phyloP scores from a whole-genome alignment of 495 filamentous ascomycete genomes.

The Venustampulla echinocandica region DNA sequence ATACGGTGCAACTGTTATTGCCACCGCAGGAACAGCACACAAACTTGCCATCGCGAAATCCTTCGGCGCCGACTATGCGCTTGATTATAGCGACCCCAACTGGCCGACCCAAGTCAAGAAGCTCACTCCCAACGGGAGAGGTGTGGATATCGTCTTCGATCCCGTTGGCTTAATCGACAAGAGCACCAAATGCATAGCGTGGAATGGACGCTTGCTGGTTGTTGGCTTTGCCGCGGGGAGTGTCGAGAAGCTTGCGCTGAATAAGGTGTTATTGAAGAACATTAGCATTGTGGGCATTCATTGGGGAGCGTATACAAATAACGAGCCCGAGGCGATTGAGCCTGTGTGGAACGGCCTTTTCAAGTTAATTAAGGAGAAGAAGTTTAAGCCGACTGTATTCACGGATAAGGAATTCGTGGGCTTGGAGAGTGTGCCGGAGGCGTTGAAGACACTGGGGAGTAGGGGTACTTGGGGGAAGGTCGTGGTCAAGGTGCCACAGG shows the following conservation, averaged over 20 bases:
- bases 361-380: conserved; percentile 64
- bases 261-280: conserved; percentile 89
- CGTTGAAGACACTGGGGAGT: conserved; percentile 65
- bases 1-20: conserved; percentile 79
- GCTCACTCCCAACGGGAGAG: conserved; percentile 59
- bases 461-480: conserved; percentile 95
- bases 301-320: conserved; percentile 76
- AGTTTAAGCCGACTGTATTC: conserved; percentile 75
- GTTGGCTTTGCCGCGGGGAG: conserved; percentile 84
- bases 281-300: conserved; percentile 83
- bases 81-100: conserved; percentile 61
- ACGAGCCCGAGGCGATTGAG: conserved; percentile 61
- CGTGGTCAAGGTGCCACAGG: conserved; percentile 77
- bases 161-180: conserved; percentile 79
- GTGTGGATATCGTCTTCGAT: conserved; percentile 86
- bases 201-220: conserved; percentile 81
- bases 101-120: conserved; percentile 77
- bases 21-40: conserved; percentile 67
- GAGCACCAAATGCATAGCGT: conserved; percentile 78
- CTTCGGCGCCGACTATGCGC: conserved; percentile 76
- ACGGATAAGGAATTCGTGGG: conserved; percentile 75
- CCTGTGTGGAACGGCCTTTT: conserved; percentile 77
- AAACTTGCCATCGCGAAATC: conserved; percentile 70
- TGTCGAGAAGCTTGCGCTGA: conserved; percentile 88
- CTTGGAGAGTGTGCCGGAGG: conserved; percentile 67